Percentiles rank a stretch among this genome's conserved stretches.
phyloP scores from a whole-genome alignment of 2,329 filamentous ascomycete species.

The Cladophialophora immunda region DNA sequence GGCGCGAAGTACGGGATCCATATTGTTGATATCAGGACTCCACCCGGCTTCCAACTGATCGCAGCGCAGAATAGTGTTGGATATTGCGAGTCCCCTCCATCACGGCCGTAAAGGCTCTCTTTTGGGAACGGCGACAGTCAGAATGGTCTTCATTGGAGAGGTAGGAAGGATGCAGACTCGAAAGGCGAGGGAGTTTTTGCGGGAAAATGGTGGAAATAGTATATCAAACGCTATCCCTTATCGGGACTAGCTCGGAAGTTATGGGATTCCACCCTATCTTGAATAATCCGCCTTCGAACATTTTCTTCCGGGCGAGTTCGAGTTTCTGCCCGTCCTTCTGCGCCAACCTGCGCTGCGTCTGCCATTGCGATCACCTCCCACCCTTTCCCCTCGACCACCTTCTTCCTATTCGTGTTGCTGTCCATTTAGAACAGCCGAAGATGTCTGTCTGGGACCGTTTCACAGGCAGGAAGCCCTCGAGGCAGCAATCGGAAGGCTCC shows the following conservation, averaged over 20 bases:
- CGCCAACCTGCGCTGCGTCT: slow-evolving; percentile 10
- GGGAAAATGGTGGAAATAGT: background rate
- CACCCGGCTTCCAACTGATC: background rate
- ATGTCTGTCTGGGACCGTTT: slow-evolving; percentile 70
- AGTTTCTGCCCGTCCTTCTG: slow-evolving; percentile 13
- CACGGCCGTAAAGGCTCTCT: slow-evolving; percentile 1
- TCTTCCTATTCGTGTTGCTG: background rate
- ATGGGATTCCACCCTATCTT: slow-evolving; percentile 1
- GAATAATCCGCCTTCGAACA: slow-evolving; percentile 13
- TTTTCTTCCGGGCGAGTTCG: slow-evolving; percentile 21
- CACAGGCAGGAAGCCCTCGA: slow-evolving; percentile 64
- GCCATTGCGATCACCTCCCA: slow-evolving; percentile 13
- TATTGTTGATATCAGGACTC: background rate
- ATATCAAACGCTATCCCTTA: background rate
- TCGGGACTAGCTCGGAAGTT: background rate
- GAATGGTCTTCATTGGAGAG: background rate
- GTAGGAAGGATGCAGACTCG: too few relatives aligned
- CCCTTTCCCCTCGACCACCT: slow-evolving; percentile 9
- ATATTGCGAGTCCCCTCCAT: background rate
- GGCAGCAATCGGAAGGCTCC: slow-evolving; percentile 46
- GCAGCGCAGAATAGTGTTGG: background rate
- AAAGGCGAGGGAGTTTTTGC: background rate
- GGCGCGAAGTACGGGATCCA: slow-evolving; percentile 43
- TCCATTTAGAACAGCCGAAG: slow-evolving; percentile 35
- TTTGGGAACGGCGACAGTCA: background rate